Percentiles rank a stretch among this genome's conserved stretches.
Conservation (phyloP, 192 early-diverging fungal genomes). For the Coemansia sp. region DNA sequence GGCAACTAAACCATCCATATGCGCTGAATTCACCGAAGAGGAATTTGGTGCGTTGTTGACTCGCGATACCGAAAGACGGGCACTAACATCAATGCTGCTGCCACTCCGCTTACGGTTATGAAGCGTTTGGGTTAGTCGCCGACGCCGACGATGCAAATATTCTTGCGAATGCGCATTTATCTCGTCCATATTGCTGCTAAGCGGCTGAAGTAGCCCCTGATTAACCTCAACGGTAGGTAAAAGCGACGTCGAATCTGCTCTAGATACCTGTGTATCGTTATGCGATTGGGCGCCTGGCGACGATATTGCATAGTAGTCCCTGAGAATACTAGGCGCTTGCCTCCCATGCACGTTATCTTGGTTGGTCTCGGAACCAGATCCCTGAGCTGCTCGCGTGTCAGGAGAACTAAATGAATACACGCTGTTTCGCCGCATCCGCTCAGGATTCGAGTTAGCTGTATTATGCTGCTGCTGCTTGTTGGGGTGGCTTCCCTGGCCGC, state of each 20-base stretch:
- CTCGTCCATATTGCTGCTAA: conserved; percentile 43
- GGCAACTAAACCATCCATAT: conserved; percentile 29
- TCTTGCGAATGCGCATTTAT: conserved; percentile 52
- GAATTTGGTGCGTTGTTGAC: conserved; percentile 18
- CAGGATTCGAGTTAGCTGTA: neutral
- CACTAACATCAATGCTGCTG: conserved; percentile 35
- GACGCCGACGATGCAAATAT: conserved; percentile 47
- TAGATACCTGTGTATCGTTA: conserved; percentile 19
- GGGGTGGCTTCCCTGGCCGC: neutral
- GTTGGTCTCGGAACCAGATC: neutral
- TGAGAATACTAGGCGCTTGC: conserved; percentile 15
- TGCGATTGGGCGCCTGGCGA: conserved; percentile 29
- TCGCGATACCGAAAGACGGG: conserved; percentile 34
- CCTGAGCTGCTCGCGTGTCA: neutral
- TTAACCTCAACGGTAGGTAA: conserved; percentile 47
- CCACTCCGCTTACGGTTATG: conserved; percentile 55
- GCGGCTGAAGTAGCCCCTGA: conserved; percentile 19
- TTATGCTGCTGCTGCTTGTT: conserved; percentile 5
- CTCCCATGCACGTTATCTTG: conserved; percentile 1
- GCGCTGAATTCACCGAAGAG: conserved; percentile 30
- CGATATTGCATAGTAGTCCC: conserved; percentile 35
- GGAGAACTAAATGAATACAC: neutral
- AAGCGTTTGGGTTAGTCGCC: conserved; percentile 49
- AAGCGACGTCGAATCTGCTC: conserved; percentile 29
- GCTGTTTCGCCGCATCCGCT: neutral